phyloP scores from a whole-genome alignment of 129 eudicot species.

The Flaveria sonorensis region DNA sequence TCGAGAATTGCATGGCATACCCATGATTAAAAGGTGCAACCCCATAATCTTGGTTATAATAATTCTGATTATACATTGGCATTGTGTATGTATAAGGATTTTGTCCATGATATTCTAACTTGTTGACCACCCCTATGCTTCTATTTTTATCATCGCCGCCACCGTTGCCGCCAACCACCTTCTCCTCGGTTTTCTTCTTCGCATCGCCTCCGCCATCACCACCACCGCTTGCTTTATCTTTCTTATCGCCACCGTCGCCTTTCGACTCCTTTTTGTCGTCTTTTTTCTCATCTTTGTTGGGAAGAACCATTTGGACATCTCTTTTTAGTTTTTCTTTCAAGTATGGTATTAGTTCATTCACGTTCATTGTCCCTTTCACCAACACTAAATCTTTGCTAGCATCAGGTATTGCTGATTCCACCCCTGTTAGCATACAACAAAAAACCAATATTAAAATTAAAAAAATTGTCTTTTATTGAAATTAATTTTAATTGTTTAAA shows the following conservation, averaged over 20 bases:
- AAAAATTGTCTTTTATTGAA: not conserved
- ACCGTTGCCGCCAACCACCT: conserved; percentile 8
- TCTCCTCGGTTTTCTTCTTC: conserved; percentile 24
- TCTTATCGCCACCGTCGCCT: conserved; percentile 18
- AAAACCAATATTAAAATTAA: conserved; percentile 9
- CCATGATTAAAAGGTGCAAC: conserved; percentile 23
- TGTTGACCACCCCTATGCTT: conserved; percentile 32
- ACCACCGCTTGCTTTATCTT: conserved; percentile 10
- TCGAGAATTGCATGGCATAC: conserved; percentile 36
- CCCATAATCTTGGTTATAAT: conserved; percentile 47
- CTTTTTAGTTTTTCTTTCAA: conserved; percentile 62
- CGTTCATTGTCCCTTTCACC: conserved; percentile 71
- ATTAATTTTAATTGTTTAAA: too few species aligned
- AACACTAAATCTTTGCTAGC: conserved; percentile 57
- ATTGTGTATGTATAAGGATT: conserved; percentile 34
- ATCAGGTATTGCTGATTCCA: conserved; percentile 48
- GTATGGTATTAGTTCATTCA: conserved; percentile 55
- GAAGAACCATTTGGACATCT: conserved; percentile 50
- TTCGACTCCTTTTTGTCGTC: conserved; percentile 22
- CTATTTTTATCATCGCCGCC: conserved; percentile 13
- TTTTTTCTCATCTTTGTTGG: conserved; percentile 33
- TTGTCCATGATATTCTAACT: conserved; percentile 30
- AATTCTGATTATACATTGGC: conserved; percentile 25
- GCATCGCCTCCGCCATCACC: conserved; percentile 3
- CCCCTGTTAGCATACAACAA: conserved; percentile 49